Conservation (phyloP, 2,329 filamentous ascomycete genomes). For the Rhytidhysteron rufulum region DNA sequence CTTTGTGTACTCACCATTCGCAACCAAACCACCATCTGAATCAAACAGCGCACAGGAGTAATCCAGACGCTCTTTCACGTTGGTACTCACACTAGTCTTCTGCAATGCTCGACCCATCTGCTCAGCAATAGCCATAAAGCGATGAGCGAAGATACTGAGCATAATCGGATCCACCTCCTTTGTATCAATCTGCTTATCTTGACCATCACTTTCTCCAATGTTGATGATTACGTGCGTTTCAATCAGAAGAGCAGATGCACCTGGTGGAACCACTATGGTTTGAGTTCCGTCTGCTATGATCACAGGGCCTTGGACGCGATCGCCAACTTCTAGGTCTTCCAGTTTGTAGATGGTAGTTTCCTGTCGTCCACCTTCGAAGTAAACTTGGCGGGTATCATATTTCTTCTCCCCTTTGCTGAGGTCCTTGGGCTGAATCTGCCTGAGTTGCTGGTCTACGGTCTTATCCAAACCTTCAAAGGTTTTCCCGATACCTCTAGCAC, state of each 20-base stretch:
- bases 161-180: constrained; percentile 70
- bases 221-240: constrained; percentile 89
- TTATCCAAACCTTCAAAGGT: constrained; percentile 76
- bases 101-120: constrained; percentile 78
- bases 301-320: constrained; percentile 72
- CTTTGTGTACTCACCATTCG: constrained; percentile 52
- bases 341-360: constrained; percentile 83
- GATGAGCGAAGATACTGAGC: constrained; percentile 73
- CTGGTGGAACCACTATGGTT: constrained; percentile 85
- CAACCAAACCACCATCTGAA: constrained; percentile 69
- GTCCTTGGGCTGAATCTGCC: constrained; percentile 60
- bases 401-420: constrained; percentile 57
- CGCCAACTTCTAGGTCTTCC: constrained; percentile 67
- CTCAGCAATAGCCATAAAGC: constrained; percentile 83
- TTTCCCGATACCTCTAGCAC: constrained; percentile 84
- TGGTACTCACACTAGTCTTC: constrained; percentile 76
- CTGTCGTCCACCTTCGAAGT: constrained; percentile 75
- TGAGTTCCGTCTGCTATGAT: constrained; percentile 86
- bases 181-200: constrained; percentile 47
- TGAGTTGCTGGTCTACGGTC: constrained; percentile 80
- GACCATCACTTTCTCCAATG: constrained; percentile 56
- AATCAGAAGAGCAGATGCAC: constrained; percentile 70
- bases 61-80: constrained; percentile 78
- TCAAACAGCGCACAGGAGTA: constrained; percentile 83
- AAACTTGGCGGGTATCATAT: constrained; percentile 67